A percentile compares a stretch with the other conserved stretches of the same genome.
phyloP scores from a whole-genome alignment of 2,329 filamentous ascomycete genomes.

The Botryotinia convoluta region DNA sequence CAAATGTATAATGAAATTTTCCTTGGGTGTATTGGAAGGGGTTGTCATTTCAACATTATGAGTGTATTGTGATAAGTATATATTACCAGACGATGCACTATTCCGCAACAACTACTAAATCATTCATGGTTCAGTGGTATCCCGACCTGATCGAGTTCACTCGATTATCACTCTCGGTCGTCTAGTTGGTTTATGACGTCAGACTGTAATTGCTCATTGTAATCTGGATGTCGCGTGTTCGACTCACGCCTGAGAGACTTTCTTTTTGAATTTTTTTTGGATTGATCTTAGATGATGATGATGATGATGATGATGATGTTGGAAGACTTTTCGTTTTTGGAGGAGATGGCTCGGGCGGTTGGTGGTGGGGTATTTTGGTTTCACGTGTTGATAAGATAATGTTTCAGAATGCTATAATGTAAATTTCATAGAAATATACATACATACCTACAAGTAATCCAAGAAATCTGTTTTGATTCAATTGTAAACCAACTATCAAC shows the following conservation, averaged over 20 bases:
- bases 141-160: conserved; percentile 12
- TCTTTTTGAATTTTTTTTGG: neutral
- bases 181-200: conserved; percentile 11
- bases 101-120: neutral
- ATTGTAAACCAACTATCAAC: neutral
- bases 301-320: neutral
- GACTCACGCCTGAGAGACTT: conserved; percentile 10
- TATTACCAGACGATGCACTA: fast-evolving
- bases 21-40: neutral
- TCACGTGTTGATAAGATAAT: neutral
- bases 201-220: conserved; percentile 10
- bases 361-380: neutral
- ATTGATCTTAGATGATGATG: neutral
- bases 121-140: neutral
- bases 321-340: neutral
- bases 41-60: neutral
- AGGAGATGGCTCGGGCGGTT: neutral
- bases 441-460: no score
- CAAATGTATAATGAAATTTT: neutral
- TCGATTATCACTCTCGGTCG: conserved; percentile 7
- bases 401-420: neutral
- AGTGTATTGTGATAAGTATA: fast-evolving
- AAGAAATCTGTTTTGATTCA: neutral
- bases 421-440: no score
- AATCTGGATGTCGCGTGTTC: conserved; percentile 16